Evolutionary conservation across 164 flowering plant species (phyloP), one percentile per base, ranked within the genome.

Genomic region (Tetrastigma voinierianum): DNA sequence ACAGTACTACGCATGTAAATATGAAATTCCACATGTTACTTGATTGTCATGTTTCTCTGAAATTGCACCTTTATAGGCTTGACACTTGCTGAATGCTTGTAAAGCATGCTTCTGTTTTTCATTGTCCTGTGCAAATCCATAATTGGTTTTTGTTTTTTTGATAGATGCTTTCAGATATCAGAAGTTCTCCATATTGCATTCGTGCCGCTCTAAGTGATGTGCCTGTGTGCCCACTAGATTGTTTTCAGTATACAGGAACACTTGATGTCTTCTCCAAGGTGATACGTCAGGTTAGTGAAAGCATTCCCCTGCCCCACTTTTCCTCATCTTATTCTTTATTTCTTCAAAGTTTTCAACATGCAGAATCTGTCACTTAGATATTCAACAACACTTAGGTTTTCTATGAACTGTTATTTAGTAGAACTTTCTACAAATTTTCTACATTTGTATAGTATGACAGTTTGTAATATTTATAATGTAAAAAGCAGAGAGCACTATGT

Each of bases 241-340:
- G 91, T 75, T 82, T 81, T 70, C 90, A 77, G 66, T 96, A 96
- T 72, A 90, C 75, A 71, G 98, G 99, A 73, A 89, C 99, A 10
- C 40, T 90, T 48, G 99, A 96, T 84, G 96, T 93, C 66, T 83
- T 96, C 71, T 80, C 77, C 78, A 93, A 93, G 81, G 83, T 96
- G 58, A 74, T 86, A 47, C 87, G 91, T 46, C 93, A 96, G 98
- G 99, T 92, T 77, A 44, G 89, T 76, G 44, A 44, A n/a, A 25
- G 12, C 20, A 45, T 12, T n/a, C n/a, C n/a, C n/a, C n/a, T n/a
- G n/a, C n/a, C n/a, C n/a, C n/a, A n/a, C n/a, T n/a, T n/a, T n/a
- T n/a, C n/a, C n/a, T n/a, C n/a, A n/a, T n/a, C n/a, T n/a, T n/a
- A n/a, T n/a, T 16, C 40, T 32, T 32, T 7, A 32, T 32, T 32